Evolutionary conservation across 1,284 basidiomycete genomes (phyloP).

Genomic region (Thelephora terrestris): DNA sequence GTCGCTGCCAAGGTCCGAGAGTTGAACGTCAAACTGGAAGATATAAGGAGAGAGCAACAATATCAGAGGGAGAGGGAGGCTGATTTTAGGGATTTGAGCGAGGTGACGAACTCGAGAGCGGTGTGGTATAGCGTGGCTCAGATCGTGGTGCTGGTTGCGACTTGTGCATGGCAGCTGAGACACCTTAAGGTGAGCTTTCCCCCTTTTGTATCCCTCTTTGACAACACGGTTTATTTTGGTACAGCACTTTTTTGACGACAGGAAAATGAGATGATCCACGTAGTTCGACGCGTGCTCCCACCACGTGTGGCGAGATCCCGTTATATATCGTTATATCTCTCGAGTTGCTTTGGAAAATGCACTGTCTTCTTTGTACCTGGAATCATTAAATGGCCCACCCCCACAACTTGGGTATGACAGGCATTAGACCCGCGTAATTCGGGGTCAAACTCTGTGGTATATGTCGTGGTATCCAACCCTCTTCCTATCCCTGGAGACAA

Average conservation of each 20-base stretch:
- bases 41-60: constrained; percentile 92
- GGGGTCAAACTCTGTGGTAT: too few relatives aligned
- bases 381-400: too few relatives aligned
- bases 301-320: too few relatives aligned
- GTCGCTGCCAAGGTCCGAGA: constrained; percentile 83
- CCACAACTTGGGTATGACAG: too few relatives aligned
- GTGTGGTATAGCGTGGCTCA: constrained; percentile 92
- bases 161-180: constrained; percentile 88
- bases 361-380: too few relatives aligned
- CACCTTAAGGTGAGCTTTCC: constrained; percentile 69
- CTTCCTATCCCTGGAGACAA: too few relatives aligned
- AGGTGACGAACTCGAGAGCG: constrained; percentile 80
- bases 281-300: neutral
- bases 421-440: too few relatives aligned
- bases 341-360: too few relatives aligned
- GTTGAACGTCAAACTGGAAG: constrained; percentile 86
- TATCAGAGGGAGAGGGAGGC: constrained; percentile 95
- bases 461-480: too few relatives aligned
- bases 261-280: constrained; percentile 58
- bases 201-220: constrained; percentile 2
- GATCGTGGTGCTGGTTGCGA: constrained; percentile 74
- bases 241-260: constrained; percentile 83
- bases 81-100: constrained; percentile 85
- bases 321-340: too few relatives aligned
- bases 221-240: constrained; percentile 9